Conservation (phyloP, 106 monocot genomes). For the Triglochin maritima region DNA sequence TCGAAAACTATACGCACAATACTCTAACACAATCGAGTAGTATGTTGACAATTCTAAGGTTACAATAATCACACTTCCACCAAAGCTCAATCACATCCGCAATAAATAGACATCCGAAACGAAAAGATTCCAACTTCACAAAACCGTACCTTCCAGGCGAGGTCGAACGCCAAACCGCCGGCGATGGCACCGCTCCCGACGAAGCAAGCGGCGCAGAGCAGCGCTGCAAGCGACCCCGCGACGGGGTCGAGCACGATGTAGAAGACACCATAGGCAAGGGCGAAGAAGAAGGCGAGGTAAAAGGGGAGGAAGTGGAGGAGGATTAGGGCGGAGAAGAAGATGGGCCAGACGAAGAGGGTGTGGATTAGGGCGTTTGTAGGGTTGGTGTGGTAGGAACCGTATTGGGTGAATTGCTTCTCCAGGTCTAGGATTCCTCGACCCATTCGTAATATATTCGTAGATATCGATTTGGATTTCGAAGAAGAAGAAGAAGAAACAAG, state of each 20-base stretch:
- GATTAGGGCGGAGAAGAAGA: constrained; percentile 64
- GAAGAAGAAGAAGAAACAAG: no score
- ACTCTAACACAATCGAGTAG: no score
- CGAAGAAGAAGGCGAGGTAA: constrained; percentile 9
- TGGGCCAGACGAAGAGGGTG: constrained; percentile 87
- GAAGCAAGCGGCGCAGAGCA: constrained; percentile 13
- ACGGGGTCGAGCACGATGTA: constrained; percentile 5
- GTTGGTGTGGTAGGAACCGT: constrained; percentile 90
- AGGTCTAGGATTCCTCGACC: constrained; percentile 53
- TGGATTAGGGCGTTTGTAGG: constrained; percentile 59
- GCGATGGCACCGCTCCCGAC: constrained; percentile 15
- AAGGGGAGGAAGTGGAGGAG: constrained; percentile 53
- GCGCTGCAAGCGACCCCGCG: constrained; percentile 8
- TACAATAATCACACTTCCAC: neutral
- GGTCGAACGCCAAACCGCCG: constrained; percentile 6
- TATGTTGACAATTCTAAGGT: no score
- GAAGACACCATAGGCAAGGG: constrained; percentile 6
- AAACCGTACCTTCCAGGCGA: constrained; percentile 11
- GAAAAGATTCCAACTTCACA: neutral
- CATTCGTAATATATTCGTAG: no score
- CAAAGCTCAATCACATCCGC: neutral
- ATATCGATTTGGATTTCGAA: no score
- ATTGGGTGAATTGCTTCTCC: constrained; percentile 82
- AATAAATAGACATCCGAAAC: neutral
- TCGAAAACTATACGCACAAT: no score